Evolutionary conservation across 139 green algal species (phyloP).

Genomic region (Closterium sp.): DNA sequence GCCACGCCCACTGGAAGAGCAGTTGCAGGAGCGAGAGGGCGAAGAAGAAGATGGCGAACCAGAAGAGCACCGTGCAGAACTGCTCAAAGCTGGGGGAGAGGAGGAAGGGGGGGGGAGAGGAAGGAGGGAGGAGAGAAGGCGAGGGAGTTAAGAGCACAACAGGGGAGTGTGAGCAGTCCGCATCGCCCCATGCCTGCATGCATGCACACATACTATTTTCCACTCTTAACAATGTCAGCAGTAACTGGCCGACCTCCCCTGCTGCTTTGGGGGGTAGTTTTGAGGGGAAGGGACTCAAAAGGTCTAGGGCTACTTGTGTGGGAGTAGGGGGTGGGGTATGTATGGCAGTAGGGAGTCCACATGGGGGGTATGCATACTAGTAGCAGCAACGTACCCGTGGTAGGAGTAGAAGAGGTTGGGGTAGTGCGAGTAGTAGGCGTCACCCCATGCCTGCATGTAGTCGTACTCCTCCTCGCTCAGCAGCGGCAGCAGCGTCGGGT

Average conservation of each 20-base stretch:
- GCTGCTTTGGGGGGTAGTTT: too few relatives aligned
- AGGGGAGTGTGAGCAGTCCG: conserved; percentile 6
- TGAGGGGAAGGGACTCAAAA: too few relatives aligned
- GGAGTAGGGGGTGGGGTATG: too few relatives aligned
- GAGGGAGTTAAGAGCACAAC: neutral
- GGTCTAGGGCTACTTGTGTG: too few relatives aligned
- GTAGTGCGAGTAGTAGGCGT: conserved; percentile 22
- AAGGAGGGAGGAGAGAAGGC: neutral
- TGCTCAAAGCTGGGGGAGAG: conserved; percentile 6
- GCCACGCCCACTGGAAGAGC: conserved; percentile 12
- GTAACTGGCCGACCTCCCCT: neutral
- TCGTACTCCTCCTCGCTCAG: conserved; percentile 32
- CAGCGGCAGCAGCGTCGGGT: neutral
- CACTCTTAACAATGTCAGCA: neutral
- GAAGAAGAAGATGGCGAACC: conserved; percentile 7
- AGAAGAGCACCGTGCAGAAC: conserved; percentile 20
- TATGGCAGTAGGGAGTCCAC: too few relatives aligned
- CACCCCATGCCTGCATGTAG: conserved; percentile 24
- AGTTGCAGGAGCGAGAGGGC: conserved; percentile 1
- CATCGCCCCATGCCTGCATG: conserved; percentile 9
- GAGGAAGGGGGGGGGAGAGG: neutral
- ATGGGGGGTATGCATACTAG: too few relatives aligned
- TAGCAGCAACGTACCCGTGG: neutral
- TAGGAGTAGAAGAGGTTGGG: conserved; percentile 7
- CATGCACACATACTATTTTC: conserved; percentile 19